phyloP scores from a whole-genome alignment of 2,329 filamentous ascomycete genomes.

The Cordyceps pruinosa region DNA sequence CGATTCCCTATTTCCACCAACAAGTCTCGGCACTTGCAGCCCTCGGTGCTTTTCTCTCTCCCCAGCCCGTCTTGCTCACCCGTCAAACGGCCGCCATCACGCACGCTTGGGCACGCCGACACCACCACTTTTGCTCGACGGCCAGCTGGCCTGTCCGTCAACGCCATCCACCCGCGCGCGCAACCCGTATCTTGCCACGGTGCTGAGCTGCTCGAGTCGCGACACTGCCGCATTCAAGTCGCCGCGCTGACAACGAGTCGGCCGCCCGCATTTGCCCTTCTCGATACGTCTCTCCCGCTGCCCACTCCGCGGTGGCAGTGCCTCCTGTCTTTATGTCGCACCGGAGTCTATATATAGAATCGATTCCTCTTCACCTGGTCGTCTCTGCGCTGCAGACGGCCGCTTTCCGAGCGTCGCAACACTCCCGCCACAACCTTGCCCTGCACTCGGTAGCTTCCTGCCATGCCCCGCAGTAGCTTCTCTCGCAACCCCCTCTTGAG shows the following conservation, averaged over 20 bases:
- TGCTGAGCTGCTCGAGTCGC: not conserved
- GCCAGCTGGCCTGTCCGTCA: not conserved
- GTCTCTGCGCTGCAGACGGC: not conserved
- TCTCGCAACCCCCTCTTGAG: conserved; percentile 54
- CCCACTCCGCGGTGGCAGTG: not conserved
- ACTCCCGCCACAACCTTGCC: not conserved
- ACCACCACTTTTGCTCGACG: not conserved
- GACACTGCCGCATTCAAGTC: not conserved
- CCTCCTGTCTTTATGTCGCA: not conserved
- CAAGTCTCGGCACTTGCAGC: not conserved
- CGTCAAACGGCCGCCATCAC: not conserved
- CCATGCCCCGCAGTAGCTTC: conserved; percentile 42
- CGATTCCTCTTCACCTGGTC: not conserved
- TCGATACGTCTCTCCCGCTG: not conserved
- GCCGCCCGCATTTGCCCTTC: not conserved
- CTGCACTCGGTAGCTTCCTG: conserved; percentile 1
- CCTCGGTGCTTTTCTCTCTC: not conserved
- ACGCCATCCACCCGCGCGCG: not conserved
- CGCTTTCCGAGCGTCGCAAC: not conserved
- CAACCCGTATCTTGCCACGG: not conserved
- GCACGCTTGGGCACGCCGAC: not conserved
- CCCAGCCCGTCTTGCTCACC: not conserved
- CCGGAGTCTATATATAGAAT: not conserved
- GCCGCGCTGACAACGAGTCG: not conserved
- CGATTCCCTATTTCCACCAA: not conserved